phyloP scores from a whole-genome alignment of 83 land plant genomes.

The Picea engelmannii region DNA sequence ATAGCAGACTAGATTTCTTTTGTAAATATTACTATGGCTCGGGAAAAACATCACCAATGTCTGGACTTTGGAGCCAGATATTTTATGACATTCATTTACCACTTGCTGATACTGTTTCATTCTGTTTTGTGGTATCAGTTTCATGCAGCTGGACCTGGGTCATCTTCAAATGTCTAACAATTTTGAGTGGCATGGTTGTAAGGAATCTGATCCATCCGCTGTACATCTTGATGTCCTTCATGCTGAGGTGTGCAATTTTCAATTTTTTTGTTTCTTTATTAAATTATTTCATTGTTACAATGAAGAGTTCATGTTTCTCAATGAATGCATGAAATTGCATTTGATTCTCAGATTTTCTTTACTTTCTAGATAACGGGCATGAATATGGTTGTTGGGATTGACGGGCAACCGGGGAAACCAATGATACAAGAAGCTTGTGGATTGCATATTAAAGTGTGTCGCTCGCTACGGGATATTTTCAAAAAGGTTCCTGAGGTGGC shows the following conservation, averaged over 20 bases:
- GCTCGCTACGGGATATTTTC: slow-evolving; percentile 92
- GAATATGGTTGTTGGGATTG: slow-evolving; percentile 23
- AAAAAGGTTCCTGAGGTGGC: slow-evolving; percentile 87
- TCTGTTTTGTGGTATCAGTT: slow-evolving; percentile 3
- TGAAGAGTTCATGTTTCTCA: not conserved
- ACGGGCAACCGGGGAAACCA: slow-evolving; percentile 76
- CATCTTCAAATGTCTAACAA: not conserved
- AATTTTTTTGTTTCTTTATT: not conserved
- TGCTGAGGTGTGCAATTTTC: slow-evolving; percentile 72
- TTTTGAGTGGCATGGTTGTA: not conserved
- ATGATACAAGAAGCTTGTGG: slow-evolving; percentile 85
- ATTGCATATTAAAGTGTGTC: slow-evolving; percentile 70
- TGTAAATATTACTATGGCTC: too few relatives aligned
- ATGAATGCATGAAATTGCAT: not conserved
- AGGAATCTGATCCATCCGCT: not conserved
- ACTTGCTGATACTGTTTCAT: too few relatives aligned
- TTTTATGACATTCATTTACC: too few relatives aligned
- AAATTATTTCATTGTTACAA: not conserved
- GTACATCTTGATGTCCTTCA: slow-evolving; percentile 84
- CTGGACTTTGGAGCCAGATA: too few relatives aligned
- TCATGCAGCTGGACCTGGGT: not conserved
- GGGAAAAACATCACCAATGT: too few relatives aligned
- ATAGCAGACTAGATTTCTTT: too few relatives aligned
- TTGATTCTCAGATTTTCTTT: not conserved
- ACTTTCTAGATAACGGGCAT: slow-evolving; percentile 72